Evolutionary conservation across 2,329 filamentous ascomycete genomes (phyloP).

Genomic region (Catunica adiposa): DNA sequence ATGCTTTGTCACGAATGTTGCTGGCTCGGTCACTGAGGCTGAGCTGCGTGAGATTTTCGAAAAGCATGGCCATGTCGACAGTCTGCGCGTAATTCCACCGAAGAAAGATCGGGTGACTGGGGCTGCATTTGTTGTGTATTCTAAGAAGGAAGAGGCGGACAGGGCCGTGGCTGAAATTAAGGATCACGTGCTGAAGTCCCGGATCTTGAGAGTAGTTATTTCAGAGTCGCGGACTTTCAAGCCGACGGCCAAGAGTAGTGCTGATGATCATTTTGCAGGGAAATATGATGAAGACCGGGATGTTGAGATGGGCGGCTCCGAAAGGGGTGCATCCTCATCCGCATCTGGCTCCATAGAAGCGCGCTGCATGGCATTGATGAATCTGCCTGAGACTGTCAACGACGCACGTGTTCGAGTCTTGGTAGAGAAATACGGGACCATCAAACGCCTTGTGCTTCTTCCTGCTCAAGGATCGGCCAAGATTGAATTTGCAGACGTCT

Average conservation of each 20-base stretch:
- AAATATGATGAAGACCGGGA: slow-evolving; percentile 17
- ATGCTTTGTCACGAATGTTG: slow-evolving; percentile 58
- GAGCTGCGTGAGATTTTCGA: slow-evolving; percentile 57
- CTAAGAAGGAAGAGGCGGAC: slow-evolving; percentile 50
- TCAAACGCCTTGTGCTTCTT: slow-evolving; percentile 63
- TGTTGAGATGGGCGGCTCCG: slow-evolving; percentile 21
- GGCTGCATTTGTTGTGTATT: slow-evolving; percentile 65
- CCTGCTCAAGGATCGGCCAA: slow-evolving; percentile 74
- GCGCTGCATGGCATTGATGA: slow-evolving; percentile 66
- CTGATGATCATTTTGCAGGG: slow-evolving; percentile 19
- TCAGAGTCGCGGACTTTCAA: slow-evolving; percentile 41
- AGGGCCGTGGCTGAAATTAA: slow-evolving; percentile 51
- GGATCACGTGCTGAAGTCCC: slow-evolving; percentile 50
- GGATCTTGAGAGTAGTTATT: slow-evolving; percentile 49
- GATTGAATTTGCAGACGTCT: slow-evolving; percentile 59
- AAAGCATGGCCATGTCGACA: slow-evolving; percentile 59
- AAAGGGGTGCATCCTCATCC: slow-evolving; percentile 13
- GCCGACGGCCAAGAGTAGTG: slow-evolving; percentile 31
- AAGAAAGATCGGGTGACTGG: slow-evolving; percentile 56
- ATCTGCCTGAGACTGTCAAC: slow-evolving; percentile 83
- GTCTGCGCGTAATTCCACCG: slow-evolving; percentile 53
- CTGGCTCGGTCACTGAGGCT: slow-evolving; percentile 42
- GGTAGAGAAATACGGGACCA: slow-evolving; percentile 50
- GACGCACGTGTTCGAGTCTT: slow-evolving; percentile 64
- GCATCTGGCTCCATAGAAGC: slow-evolving; percentile 29